Base-by-base conservation (phyloP, 2,329 filamentous ascomycete genomes). In the Hirsutella thompsonii region DNA sequence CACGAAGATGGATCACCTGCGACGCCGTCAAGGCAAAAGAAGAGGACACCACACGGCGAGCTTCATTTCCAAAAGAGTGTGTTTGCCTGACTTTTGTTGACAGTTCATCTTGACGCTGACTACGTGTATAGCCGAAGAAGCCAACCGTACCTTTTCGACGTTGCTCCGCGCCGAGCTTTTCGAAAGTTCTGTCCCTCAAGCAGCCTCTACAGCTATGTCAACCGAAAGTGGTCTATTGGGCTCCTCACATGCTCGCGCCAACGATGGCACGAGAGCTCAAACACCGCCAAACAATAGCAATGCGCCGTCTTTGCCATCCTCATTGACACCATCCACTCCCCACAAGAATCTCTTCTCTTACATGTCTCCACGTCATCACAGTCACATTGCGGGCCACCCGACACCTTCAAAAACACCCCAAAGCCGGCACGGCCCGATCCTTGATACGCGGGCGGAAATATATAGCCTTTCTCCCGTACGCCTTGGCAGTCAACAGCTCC, bases 301-400 rank as follows among this genome's bases (percentile, higher is more conserved):
- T 13, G 66, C 72, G 13, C 68, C 77, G 11, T 69, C 75, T 20
- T 62, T 88, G n/a, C 80, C 84, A 10, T 75, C 82, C 2, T 81
- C 78, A 42, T 70, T 92, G 44, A 94, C 90, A 0, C 92, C 92
- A 0, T 94, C 90, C 1, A 98, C 92, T 4, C 92, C 92, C 9
- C 88, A 94, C 62, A 96, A 95, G 65, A 98, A 98, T 50, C 76
- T 98, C 32, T 96, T 98, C 58, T 86, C 83, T 20, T 95, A 94
- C 59, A 80, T 86, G 62, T 89, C 85, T 3, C 83, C 85, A 2
- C 69, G 72, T 20, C 77, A 86, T 52, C 75, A 82, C 55, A 75
- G 69, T 43, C 74, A 76, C 47, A 74, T 81, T 38, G 81, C 79
- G 18, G 83, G 83, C n/a, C 86, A 94, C 51, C 84, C 81, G 2